phyloP scores from a whole-genome alignment of 805 yeast species.

The Ogataea wickerhamii region DNA sequence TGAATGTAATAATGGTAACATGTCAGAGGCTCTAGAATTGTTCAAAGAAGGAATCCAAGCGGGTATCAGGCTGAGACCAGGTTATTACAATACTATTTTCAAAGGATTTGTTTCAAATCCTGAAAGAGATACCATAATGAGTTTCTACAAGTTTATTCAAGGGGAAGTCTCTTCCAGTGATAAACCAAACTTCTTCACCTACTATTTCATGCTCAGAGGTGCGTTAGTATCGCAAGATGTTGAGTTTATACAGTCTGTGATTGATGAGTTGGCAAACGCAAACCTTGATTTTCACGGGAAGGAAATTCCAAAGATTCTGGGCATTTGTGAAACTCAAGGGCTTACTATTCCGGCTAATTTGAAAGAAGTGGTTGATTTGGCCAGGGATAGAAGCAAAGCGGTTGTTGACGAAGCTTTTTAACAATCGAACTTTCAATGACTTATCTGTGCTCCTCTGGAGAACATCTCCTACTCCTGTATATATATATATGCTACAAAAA shows the following conservation, averaged over 20 bases:
- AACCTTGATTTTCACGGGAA: conserved; percentile 35
- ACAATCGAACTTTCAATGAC: neutral
- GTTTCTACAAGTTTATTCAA: conserved; percentile 38
- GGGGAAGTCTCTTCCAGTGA: conserved; percentile 16
- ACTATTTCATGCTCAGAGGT: conserved; percentile 42
- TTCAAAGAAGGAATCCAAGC: conserved; percentile 34
- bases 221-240: conserved; percentile 33
- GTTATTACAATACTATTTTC: conserved; percentile 45
- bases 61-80: conserved; percentile 35
- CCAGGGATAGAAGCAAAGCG: neutral
- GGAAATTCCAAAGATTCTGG: conserved; percentile 37
- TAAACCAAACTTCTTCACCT: conserved; percentile 50
- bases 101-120: conserved; percentile 43
- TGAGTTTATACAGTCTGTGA: conserved; percentile 32
- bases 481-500: too few species aligned
- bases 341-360: conserved; percentile 20
- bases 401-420: neutral
- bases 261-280: conserved; percentile 36
- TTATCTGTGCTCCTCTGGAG: too few species aligned
- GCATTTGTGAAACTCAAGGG: conserved; percentile 17
- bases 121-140: conserved; percentile 34
- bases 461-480: too few species aligned
- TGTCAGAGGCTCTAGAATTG: conserved; percentile 39
- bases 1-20: conserved; percentile 43
- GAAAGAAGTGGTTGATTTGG: neutral